Percentiles rank a stretch among this genome's conserved stretches.
Conservation (phyloP, 148 eudicot genomes). For the Fagopyrum homotropicum region DNA sequence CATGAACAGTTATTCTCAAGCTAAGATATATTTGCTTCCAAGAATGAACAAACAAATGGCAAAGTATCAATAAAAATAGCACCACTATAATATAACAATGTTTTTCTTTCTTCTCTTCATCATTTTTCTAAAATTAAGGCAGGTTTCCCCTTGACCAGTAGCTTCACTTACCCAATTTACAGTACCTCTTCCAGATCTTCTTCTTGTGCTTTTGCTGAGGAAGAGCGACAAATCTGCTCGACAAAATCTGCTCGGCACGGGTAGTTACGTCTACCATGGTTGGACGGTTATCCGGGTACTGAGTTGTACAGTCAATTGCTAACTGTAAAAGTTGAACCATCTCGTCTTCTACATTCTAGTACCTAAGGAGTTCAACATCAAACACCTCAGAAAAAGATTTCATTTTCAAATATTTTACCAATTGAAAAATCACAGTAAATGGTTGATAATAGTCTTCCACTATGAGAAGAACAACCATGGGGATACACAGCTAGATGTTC, state of each 20-base stretch:
- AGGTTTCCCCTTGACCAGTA: not conserved
- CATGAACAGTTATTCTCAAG: no score
- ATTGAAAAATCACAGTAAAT: not conserved
- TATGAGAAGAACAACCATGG: not conserved
- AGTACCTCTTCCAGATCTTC: constrained; percentile 22
- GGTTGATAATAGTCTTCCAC: not conserved
- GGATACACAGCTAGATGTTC: not conserved
- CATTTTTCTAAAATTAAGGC: not conserved
- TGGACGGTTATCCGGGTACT: constrained; percentile 86
- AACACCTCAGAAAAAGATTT: constrained; percentile 60
- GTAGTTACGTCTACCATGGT: constrained; percentile 49
- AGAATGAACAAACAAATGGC: constrained; percentile 37
- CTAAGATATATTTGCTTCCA: constrained; percentile 10
- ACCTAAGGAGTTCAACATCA: constrained; percentile 74
- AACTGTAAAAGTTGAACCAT: constrained; percentile 86
- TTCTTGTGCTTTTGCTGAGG: constrained; percentile 23
- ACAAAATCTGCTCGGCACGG: constrained; percentile 52
- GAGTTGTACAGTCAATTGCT: constrained; percentile 72
- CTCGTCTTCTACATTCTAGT: constrained; percentile 79
- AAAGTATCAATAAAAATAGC: not conserved
- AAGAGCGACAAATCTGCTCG: constrained; percentile 39
- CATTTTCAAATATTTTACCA: not conserved
- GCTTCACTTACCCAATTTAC: constrained; percentile 17
- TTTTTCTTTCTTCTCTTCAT: constrained; percentile 5
- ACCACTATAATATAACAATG: not conserved